Evolutionary conservation across 2,329 filamentous ascomycete genomes (phyloP), one percentile per base, ranked within the genome.

Genomic region (Mariannaea elegans): DNA sequence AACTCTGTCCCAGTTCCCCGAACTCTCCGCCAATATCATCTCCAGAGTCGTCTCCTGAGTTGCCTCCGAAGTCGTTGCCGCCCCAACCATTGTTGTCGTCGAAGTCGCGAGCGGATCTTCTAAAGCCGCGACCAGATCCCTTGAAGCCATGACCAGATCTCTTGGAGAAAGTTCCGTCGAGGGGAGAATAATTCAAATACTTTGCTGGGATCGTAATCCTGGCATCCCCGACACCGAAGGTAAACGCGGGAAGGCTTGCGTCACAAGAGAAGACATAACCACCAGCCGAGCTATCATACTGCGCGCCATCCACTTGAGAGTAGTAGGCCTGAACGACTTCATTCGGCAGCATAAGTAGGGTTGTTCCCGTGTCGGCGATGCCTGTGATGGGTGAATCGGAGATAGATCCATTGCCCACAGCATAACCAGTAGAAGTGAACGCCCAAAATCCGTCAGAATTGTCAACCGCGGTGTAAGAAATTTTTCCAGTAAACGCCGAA

Each of bases 381-480:
- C 79, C 78, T 67, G 77, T 77, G 14, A 80, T 55, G 2, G 66
- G 18, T 1, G 53, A 59, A 12, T 47, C 42, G 74, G 21, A 49
- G 2, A 56, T 1, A 3, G 85, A 4, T 19, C 27, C 44, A 0
- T 51, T 44, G 16, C 68, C 68, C 1, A 69, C 59, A 19, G 56
- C 39, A 44, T 63, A 68, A 7, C 68, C 68, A 3, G 58, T 38
- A 7, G 70, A 64, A 7, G 62, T 75, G 77, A 90, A 90, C 29
- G 80, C 76, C 89, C 89, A 92, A 79, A 85, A 90, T 13, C 89
- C 89, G 24, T 86, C 74, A 34, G 77, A 80, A 68, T 65, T 81
- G 72, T 92, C 84, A 62, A 92, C 81, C 12, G 82, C 78, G 23
- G 88, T 80, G 71, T 88, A 92, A 16, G 81, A 75, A 68, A 94